Evolutionary conservation across 2,329 filamentous ascomycete genomes (phyloP).

Genomic region (Exophiala alcalophila): DNA sequence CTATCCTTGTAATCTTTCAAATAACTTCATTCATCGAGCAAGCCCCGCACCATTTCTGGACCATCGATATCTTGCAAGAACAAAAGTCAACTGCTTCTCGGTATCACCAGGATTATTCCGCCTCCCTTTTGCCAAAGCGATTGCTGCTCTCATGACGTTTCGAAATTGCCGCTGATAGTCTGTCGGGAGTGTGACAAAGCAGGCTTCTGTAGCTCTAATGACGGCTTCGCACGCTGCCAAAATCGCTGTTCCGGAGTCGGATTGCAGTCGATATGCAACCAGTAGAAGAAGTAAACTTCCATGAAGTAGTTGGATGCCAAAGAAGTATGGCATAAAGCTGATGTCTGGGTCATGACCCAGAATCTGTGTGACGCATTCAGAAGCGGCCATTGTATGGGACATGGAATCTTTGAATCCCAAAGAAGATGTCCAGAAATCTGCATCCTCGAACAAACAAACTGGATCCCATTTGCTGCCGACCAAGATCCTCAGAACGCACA

Average conservation of each 20-base stretch:
- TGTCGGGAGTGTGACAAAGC: constrained; percentile 50
- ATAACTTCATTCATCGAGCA: constrained; percentile 33
- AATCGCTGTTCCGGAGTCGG: constrained; percentile 33
- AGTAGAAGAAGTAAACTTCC: constrained; percentile 51
- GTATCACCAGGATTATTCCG: constrained; percentile 45
- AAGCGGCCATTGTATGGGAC: constrained; percentile 48
- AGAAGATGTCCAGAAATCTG: constrained; percentile 51
- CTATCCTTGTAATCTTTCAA: too few relatives aligned
- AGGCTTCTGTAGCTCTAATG: constrained; percentile 52
- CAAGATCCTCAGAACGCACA: constrained; percentile 50
- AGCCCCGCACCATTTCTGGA: constrained; percentile 43
- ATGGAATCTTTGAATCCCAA: constrained; percentile 47
- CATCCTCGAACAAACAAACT: constrained; percentile 50
- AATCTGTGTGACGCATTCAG: constrained; percentile 47
- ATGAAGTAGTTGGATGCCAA: constrained; percentile 53
- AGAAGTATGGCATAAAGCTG: constrained; percentile 53
- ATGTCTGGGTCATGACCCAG: constrained; percentile 50
- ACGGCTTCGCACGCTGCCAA: constrained; percentile 51
- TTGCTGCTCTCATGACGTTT: constrained; percentile 51
- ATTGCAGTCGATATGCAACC: constrained; percentile 50
- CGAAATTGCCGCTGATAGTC: constrained; percentile 56
- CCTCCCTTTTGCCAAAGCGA: constrained; percentile 48
- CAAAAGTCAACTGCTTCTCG: constrained; percentile 47
- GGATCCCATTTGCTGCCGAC: constrained; percentile 52
- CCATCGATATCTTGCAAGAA: constrained; percentile 55